phyloP scores from a whole-genome alignment of 768 basidiomycete genomes.

The Psilocybe sp. region DNA sequence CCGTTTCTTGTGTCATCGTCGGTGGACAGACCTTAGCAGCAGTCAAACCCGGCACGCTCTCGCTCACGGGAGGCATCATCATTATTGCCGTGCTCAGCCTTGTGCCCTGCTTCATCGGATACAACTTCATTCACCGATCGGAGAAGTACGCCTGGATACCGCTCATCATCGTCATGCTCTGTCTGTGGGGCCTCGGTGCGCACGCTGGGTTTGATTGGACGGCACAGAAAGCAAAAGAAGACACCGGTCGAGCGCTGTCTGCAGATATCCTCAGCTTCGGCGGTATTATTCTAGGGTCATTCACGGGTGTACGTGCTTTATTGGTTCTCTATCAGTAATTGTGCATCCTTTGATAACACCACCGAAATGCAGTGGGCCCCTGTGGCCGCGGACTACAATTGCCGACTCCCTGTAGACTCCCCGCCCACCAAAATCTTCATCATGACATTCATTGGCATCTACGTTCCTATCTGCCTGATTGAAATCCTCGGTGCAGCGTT shows the following conservation, averaged over 20 bases:
- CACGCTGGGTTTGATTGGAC: conserved; percentile 14
- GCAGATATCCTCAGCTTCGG: conserved; percentile 14
- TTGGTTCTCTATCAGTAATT: background rate
- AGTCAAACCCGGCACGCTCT: conserved; percentile 14
- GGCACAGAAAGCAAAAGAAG: conserved; percentile 5
- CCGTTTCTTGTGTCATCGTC: conserved; percentile 14
- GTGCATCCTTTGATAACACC: background rate
- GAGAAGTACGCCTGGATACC: conserved; percentile 16
- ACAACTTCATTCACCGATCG: conserved; percentile 14
- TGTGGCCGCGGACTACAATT: conserved; percentile 16
- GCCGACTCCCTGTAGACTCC: conserved; percentile 8
- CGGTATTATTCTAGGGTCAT: conserved; percentile 13
- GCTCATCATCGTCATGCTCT: conserved; percentile 12
- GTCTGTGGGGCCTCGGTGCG: conserved; percentile 15
- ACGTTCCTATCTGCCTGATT: conserved; percentile 13
- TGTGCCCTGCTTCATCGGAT: conserved; percentile 15
- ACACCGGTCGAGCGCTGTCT: conserved; percentile 10
- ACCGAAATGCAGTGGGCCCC: conserved; percentile 10
- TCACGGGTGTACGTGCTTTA: conserved; percentile 9
- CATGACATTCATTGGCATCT: conserved; percentile 14
- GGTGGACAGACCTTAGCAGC: conserved; percentile 14
- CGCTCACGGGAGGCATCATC: conserved; percentile 10
- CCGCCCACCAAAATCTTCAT: conserved; percentile 13
- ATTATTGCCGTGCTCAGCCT: conserved; percentile 15
- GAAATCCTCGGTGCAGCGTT: conserved; percentile 20